Conservation (phyloP, 345 rosid genomes). For the Rhodamnia argentea region DNA sequence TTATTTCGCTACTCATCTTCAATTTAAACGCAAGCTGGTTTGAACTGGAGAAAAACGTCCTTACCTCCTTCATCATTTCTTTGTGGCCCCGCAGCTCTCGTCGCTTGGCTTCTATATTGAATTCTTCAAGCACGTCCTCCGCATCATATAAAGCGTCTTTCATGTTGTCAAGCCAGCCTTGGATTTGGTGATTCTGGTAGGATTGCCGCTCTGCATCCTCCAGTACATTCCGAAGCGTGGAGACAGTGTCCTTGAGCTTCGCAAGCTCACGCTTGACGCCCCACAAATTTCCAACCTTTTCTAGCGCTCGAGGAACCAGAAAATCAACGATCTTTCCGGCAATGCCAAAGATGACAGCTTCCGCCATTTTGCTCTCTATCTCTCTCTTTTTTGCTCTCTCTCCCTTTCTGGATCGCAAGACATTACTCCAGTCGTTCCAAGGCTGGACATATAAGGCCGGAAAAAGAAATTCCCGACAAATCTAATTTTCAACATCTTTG, state of each 20-base stretch:
- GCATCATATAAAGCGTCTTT: neutral
- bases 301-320: neutral
- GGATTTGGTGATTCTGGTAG: neutral
- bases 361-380: neutral
- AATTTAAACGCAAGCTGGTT: neutral
- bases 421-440: neutral
- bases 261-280: neutral
- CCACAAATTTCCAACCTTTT: accelerated
- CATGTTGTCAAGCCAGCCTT: neutral
- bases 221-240: neutral
- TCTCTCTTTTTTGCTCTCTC: neutral
- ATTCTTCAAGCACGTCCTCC: neutral
- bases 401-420: neutral
- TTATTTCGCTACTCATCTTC: neutral
- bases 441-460: neutral
- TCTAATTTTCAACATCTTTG: too few relatives aligned
- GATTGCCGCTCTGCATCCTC: neutral
- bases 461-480: too few relatives aligned
- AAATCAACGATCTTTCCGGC: neutral
- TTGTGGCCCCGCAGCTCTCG: neutral
- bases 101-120: neutral
- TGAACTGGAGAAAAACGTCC: neutral
- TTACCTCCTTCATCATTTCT: neutral
- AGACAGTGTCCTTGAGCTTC: neutral
- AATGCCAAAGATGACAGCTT: neutral